A percentile compares a stretch with the other conserved stretches of the same genome.
phyloP scores from a whole-genome alignment of 2,329 filamentous ascomycete species.

The Trichothecium sympodiale region DNA sequence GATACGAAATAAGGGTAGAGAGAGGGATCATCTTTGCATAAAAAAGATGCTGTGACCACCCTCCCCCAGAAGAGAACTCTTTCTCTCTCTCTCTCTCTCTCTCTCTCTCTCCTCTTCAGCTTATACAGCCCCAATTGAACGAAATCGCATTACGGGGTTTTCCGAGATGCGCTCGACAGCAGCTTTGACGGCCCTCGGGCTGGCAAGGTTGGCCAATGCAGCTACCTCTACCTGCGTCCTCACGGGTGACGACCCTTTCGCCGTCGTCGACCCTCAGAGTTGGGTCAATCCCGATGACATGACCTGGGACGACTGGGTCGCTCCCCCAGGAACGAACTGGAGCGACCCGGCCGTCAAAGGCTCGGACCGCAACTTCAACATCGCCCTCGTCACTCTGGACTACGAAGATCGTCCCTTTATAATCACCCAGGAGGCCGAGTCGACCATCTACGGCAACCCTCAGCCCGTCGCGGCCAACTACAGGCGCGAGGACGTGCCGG shows the following conservation, averaged over 20 bases:
- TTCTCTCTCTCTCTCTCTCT: too few relatives aligned
- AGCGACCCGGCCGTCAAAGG: conserved; percentile 29
- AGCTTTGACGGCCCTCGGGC: neutral
- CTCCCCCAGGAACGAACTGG: conserved; percentile 36
- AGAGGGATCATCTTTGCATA: too few relatives aligned
- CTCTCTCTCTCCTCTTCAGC: too few relatives aligned
- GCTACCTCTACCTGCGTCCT: conserved; percentile 1
- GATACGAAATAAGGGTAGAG: too few relatives aligned
- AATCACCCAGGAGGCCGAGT: conserved; percentile 30
- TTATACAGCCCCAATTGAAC: too few relatives aligned
- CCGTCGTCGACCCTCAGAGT: conserved; percentile 36
- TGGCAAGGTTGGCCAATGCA: neutral
- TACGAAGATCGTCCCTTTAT: conserved; percentile 38
- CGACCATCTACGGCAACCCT: conserved; percentile 39
- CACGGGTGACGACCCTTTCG: conserved; percentile 29
- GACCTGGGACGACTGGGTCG: conserved; percentile 37
- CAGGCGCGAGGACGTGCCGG: conserved; percentile 32
- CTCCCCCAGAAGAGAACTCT: too few relatives aligned
- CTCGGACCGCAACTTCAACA: conserved; percentile 40
- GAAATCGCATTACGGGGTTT: too few relatives aligned
- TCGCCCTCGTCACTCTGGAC: conserved; percentile 41
- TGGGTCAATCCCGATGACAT: conserved; percentile 43
- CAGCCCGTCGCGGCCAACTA: conserved; percentile 29
- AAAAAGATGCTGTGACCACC: too few relatives aligned
- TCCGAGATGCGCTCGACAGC: neutral